phyloP scores from a whole-genome alignment of 805 yeast genomes.

The Debaryomyces prosopidis region DNA sequence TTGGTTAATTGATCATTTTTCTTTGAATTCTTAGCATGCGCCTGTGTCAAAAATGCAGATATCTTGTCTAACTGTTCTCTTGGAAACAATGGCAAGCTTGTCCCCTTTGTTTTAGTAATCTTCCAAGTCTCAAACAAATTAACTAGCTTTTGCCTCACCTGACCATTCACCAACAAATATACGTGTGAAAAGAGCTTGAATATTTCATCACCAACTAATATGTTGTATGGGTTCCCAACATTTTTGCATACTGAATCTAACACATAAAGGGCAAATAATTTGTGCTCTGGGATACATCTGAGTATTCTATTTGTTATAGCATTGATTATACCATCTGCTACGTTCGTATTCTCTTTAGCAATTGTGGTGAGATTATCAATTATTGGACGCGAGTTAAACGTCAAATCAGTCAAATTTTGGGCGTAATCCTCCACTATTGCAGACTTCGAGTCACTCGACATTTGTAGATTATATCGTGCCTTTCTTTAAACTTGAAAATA shows the following conservation, averaged over 20 bases:
- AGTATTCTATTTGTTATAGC: slow-evolving; percentile 75
- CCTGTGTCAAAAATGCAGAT: slow-evolving; percentile 61
- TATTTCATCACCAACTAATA: slow-evolving; percentile 67
- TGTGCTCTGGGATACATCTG: slow-evolving; percentile 78
- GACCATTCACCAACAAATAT: slow-evolving; percentile 76
- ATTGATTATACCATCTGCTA: slow-evolving; percentile 74
- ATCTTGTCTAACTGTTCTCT: slow-evolving; percentile 67
- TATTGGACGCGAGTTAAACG: slow-evolving; percentile 87
- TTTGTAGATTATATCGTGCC: not conserved
- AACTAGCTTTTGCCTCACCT: slow-evolving; percentile 69
- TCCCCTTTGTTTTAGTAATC: slow-evolving; percentile 53
- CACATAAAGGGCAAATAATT: slow-evolving; percentile 79
- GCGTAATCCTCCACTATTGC: slow-evolving; percentile 55
- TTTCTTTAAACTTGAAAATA: too few species aligned
- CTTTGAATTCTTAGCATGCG: slow-evolving; percentile 10
- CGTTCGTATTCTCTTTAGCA: slow-evolving; percentile 80
- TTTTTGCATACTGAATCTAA: slow-evolving; percentile 90
- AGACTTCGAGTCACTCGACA: slow-evolving; percentile 6
- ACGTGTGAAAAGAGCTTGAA: slow-evolving; percentile 72
- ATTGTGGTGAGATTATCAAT: slow-evolving; percentile 80
- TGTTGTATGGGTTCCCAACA: slow-evolving; percentile 88
- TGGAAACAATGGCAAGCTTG: slow-evolving; percentile 73
- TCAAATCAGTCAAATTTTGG: slow-evolving; percentile 69
- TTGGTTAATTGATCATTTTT: slow-evolving; percentile 17
- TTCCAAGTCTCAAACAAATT: slow-evolving; percentile 90